Conservation (phyloP, 495 filamentous ascomycete genomes). For the Penicillium alfredii region DNA sequence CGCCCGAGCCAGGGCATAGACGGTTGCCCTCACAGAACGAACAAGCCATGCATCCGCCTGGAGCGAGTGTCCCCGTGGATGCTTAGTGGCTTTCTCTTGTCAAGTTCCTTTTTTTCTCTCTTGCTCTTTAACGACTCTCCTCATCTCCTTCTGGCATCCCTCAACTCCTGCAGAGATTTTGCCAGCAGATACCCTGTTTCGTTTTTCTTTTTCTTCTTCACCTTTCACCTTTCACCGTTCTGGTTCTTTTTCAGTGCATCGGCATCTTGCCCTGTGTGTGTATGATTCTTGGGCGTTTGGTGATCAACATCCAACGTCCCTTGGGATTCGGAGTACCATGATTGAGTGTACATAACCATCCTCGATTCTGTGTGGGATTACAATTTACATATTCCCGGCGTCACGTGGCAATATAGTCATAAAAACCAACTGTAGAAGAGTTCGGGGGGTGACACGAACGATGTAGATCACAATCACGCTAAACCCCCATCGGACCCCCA, state of each 20-base stretch:
- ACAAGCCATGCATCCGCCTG: conserved; percentile 20
- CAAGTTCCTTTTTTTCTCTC: conserved; percentile 15
- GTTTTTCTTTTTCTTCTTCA: too few species aligned
- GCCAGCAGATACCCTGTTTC: conserved; percentile 1
- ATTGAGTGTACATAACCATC: not conserved
- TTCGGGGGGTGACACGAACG: too few species aligned
- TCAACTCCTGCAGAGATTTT: too few species aligned
- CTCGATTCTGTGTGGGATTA: too few species aligned
- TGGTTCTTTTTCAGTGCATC: too few species aligned
- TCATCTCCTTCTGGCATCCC: conserved; percentile 31
- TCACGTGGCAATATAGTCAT: too few species aligned
- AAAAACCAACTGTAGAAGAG: too few species aligned
- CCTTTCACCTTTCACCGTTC: too few species aligned
- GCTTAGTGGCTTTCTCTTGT: conserved; percentile 13
- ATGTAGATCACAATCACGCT: conserved; percentile 11
- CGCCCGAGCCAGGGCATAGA: conserved; percentile 24
- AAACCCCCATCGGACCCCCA: conserved; percentile 2
- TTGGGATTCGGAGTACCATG: not conserved
- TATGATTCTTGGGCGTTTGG: too few species aligned
- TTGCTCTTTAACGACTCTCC: conserved; percentile 29
- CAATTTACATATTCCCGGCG: too few species aligned
- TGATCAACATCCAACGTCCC: too few species aligned
- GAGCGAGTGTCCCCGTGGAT: conserved; percentile 33
- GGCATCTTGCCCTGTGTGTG: too few species aligned
- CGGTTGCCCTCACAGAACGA: conserved; percentile 20